Evolutionary conservation across 2,329 filamentous ascomycete genomes (phyloP), one percentile per base, ranked within the genome.

Genomic region (Ophiocordyceps polyrhachis-furcata): DNA sequence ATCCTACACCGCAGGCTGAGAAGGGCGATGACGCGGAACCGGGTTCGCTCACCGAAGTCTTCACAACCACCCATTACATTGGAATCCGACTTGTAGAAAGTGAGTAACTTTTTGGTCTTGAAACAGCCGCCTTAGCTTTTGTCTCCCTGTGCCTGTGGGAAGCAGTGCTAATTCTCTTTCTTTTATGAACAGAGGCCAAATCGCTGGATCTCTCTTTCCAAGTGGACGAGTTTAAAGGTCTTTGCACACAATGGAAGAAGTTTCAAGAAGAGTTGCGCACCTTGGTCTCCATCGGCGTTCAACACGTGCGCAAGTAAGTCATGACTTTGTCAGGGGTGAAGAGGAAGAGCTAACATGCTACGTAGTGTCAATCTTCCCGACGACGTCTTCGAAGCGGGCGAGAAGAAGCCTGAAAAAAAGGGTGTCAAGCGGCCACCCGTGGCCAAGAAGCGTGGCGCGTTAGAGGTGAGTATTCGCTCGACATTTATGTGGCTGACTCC

Each of bases 51-150:
- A 58, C 54, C 40, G 67, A 69, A 46, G 66, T 96, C 25, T 93
- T 84, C 58, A 96, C 89, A 0, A 87, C 86, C 21, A 95, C 88
- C 1, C 89, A 88, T 60, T 98, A 96, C 58, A 86, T 98, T 56
- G 91, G 91, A 32, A 70, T 96, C 42, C 82, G 89, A 53, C 65
- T 95, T 45, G 71, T 72, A 35, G 74, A 80, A 67, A 81, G 84
- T 86, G 71, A 58, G 74, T 66, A 6, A 11, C 21, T n/a, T 23
- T 3, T n/a, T 40, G 17, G 23, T 25, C 23, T 25, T n/a, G 20
- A 14, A 40, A 20, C 12, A 12, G 3, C 20, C 8, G 11, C 4
- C 28, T 5, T 25, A 20, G 9, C n/a, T n/a, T 23, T 23, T 13
- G 14, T 3, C n/a, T 6, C 28, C 9, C n/a, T 11, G 6, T 23